These are phyloP conservation scores for Lasiodiplodia citricola DNA, from an alignment of 2,329 filamentous ascomycete genomes.

Conservation along the genomic window DNA sequence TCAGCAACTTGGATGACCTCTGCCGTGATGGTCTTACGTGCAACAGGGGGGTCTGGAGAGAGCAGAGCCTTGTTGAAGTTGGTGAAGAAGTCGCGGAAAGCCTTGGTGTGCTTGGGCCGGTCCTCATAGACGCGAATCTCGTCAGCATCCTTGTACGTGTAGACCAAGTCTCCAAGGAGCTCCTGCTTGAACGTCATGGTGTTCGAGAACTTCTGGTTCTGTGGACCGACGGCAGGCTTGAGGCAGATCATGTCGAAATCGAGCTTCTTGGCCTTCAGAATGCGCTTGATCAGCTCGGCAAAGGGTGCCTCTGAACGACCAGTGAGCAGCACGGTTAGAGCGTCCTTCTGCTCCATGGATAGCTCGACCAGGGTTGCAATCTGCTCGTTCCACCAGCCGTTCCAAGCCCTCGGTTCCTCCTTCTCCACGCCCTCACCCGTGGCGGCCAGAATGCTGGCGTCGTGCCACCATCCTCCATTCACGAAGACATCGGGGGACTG, in stretches of 20 bases:
- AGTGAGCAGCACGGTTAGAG: constrained; percentile 83
- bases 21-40: constrained; percentile 69
- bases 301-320: constrained; percentile 82
- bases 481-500: constrained; percentile 76
- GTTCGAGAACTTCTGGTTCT: constrained; percentile 75
- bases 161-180: constrained; percentile 79
- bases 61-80: constrained; percentile 72
- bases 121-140: constrained; percentile 77
- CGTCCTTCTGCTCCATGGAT: constrained; percentile 82
- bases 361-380: constrained; percentile 80
- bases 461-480: constrained; percentile 97
- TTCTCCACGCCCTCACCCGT: constrained; percentile 82
- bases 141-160: constrained; percentile 82
- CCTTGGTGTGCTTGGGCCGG: constrained; percentile 70
- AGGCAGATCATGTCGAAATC: constrained; percentile 88
- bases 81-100: constrained; percentile 83
- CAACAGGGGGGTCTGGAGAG: constrained; percentile 47
- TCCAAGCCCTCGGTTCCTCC: constrained; percentile 84
- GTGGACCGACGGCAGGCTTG: constrained; percentile 83
- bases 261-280: constrained; percentile 76
- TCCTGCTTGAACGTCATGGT: constrained; percentile 94
- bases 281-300: constrained; percentile 78
- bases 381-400: constrained; percentile 96
- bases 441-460: constrained; percentile 80
- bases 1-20: constrained; percentile 90